Percentiles rank a stretch among this genome's conserved stretches.
Evolutionary conservation across 129 eudicot species (phyloP).

Genomic region (Heracleum sosnowskyi): DNA sequence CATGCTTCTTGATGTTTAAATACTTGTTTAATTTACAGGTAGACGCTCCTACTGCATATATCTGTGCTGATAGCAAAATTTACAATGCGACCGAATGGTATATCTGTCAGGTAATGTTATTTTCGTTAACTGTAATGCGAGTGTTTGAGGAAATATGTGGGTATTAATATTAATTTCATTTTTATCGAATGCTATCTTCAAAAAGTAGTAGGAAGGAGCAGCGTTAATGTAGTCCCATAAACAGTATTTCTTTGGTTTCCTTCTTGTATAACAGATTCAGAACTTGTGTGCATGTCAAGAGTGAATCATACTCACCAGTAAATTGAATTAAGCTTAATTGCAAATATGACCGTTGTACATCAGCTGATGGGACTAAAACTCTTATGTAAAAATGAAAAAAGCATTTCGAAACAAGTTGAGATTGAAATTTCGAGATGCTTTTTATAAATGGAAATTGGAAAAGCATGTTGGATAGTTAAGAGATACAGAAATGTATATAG

Average conservation of each 20-base stretch:
- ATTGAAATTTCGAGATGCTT: neutral
- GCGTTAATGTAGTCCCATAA: neutral
- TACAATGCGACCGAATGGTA: slow-evolving; percentile 94
- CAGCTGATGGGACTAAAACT: neutral
- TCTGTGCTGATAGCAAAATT: slow-evolving; percentile 85
- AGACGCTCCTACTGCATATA: slow-evolving; percentile 73
- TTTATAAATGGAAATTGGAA: neutral
- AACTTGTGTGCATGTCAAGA: neutral
- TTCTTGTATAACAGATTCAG: neutral
- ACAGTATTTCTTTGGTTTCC: neutral
- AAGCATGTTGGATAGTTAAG: neutral
- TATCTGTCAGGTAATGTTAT: slow-evolving; percentile 72
- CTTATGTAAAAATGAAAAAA: neutral
- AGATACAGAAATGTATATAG: neutral
- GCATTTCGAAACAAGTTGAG: neutral
- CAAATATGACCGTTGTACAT: neutral
- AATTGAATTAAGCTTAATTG: neutral
- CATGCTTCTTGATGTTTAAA: neutral
- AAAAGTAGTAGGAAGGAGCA: neutral
- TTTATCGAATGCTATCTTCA: neutral
- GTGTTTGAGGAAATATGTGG: neutral
- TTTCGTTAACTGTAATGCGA: neutral
- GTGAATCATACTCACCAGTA: neutral
- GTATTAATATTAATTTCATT: neutral
- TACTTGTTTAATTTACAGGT: slow-evolving; percentile 44